Evolutionary conservation across 2,329 filamentous ascomycete species (phyloP), one percentile per base, ranked within the genome.

Genomic region (Macroventuria anomochaeta): DNA sequence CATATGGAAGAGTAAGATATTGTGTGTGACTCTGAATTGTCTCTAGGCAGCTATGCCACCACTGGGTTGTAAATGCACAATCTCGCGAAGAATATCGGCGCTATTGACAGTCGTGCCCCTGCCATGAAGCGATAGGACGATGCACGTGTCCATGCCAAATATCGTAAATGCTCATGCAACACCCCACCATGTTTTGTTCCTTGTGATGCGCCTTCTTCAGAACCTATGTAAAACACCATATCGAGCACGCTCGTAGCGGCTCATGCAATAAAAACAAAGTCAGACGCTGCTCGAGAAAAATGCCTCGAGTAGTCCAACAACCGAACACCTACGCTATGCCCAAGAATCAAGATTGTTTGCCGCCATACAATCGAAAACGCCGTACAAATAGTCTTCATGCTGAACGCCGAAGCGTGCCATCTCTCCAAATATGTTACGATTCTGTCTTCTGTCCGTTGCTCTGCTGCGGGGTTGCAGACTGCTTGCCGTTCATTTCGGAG

Each of bases 261-360:
- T 51, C 57, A 65, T 67, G 64, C 59, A 61, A 62, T 53, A 57
- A 53, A 60, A 53, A 48, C 32, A 46, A 43, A 40, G 41, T 51
- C 44, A 61, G 46, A 61, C 42, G 49, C 32, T 59, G 59, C 58
- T 52, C 59, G 53, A 55, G 57, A 55, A 55, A 52, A 53, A 56
- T 58, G 18, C 55, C 37, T 52, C 37, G 49, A 59, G 39, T 61
- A 65, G 58, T 60, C 62, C 60, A 61, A 67, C 55, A 53, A 57
- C 65, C 53, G 39, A 72, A 71, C 70, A 67, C 70, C 70, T 62
- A 65, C 66, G 70, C 70, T 73, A 73, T 72, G 69, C 70, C 62
- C 59, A 59, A 53, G 59, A 65, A 68, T 59, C 55, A 50, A 61
- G 49, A 50, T 58, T 49, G 44, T 55, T 40, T 56, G 48, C 61